Percentiles rank a stretch among this genome's conserved stretches.
These are phyloP conservation scores for Tylopilus intermedius DNA, from an alignment of 768 basidiomycete genomes.

Conservation along the genomic window DNA sequence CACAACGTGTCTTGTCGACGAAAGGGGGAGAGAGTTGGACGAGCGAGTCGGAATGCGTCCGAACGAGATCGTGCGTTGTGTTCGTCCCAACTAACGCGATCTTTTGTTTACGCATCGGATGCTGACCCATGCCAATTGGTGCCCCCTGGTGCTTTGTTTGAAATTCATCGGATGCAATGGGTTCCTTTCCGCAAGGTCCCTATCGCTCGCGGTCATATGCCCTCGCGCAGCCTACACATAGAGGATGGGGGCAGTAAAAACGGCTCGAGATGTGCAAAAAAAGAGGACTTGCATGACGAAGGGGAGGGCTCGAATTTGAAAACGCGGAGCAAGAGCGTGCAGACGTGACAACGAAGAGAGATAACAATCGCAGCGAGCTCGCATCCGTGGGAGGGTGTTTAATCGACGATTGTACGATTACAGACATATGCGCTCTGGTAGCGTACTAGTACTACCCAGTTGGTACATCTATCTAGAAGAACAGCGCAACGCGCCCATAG, in stretches of 20 bases:
- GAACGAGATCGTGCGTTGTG: neutral
- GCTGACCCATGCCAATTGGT: too few species aligned
- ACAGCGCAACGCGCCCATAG: neutral
- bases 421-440: neutral
- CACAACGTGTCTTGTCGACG: neutral
- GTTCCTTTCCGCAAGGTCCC: slow-evolving; percentile 1
- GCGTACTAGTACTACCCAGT: neutral
- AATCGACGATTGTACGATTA: neutral
- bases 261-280: neutral
- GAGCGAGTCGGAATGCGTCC: slow-evolving; percentile 1
- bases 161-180: neutral
- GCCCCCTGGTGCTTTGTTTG: neutral
- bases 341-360: neutral
- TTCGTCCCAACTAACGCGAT: neutral
- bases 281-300: neutral
- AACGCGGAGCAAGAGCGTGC: neutral
- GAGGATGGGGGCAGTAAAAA: neutral
- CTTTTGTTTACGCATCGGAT: too few species aligned
- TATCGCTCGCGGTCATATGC: neutral
- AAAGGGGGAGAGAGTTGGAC: neutral
- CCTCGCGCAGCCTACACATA: too few species aligned
- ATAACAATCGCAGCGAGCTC: neutral
- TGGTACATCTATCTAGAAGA: neutral
- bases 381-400: neutral
- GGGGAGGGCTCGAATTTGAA: neutral